Evolutionary conservation across 768 basidiomycete genomes (phyloP), one percentile per base, ranked within the genome.

Genomic region (Trametes maxima): DNA sequence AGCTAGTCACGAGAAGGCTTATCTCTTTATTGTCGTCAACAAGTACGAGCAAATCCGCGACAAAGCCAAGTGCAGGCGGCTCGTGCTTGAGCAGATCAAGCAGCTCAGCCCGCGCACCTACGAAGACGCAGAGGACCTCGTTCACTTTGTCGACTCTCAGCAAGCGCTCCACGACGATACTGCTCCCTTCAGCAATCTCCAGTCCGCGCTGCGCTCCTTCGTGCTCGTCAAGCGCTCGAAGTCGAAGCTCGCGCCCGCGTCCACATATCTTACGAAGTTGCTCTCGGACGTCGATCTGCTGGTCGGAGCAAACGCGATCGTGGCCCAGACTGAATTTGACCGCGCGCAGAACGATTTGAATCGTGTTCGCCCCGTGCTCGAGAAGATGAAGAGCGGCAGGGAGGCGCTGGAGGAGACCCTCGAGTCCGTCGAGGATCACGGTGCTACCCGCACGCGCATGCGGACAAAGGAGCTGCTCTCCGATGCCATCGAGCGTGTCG

Each of bases 21-120:
- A 95, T 72, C 79, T 99, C 50, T 99, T 99, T 80, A 90, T 98
- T 72, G 97, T 98, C 56, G 96, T 98, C 73, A 99, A 99, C 83
- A 94, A 95, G 74, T 99, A 88, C 73, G 94, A 94, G 69, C 90
- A 93, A 72, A 96, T 98, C 77, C 85, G 87, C 73, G 92, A 98
- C 80, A 97, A 98, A 79, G 92, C 90, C 50, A 89, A 93, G 74
- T 98, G 97, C 76, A 85, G 86, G 69, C 83, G 92, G 43, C 75
- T 88, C 35, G 90, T 99, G 46, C 83, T 97, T 25, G 95, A 98
- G 60, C 96, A 98, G 75, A 94, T 99, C 81, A 90, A 86, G 72
- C 84, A 90, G 66, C 83, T 98, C 67, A 94, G 90, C 69, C 96
- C 97, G n/a, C 77, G 85, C 53, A 98, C 97, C 0, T 93, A 87